Evolutionary conservation across 2,329 filamentous ascomycete species (phyloP).

Genomic region (Fusarium sarcochroum): DNA sequence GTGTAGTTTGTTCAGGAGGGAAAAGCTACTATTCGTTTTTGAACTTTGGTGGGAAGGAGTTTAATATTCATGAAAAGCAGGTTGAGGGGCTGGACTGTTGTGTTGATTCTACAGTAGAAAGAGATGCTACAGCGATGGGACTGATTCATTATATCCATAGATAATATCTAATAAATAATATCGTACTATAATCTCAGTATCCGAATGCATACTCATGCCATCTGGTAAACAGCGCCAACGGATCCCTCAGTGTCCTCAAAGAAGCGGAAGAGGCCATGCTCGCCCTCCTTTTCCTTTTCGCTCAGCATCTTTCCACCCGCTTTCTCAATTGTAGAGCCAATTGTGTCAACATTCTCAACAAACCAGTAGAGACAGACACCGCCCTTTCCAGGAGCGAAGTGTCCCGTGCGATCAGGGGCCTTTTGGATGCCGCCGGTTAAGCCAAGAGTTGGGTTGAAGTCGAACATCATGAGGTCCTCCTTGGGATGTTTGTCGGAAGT

Average conservation of each 20-base stretch:
- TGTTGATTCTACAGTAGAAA: not conserved
- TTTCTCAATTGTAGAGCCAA: constrained; percentile 44
- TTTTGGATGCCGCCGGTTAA: constrained; percentile 50
- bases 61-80: not conserved
- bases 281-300: constrained; percentile 47
- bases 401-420: constrained; percentile 45
- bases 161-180: not conserved
- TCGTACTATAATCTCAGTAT: not conserved
- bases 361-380: constrained; percentile 50
- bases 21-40: not conserved
- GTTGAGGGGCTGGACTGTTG: not conserved
- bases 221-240: constrained; percentile 50
- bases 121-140: not conserved
- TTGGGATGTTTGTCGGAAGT: constrained; percentile 18
- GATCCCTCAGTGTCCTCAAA: constrained; percentile 53
- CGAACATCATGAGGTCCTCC: constrained; percentile 45
- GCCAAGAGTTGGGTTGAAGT: constrained; percentile 49
- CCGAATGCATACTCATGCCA: constrained; percentile 22
- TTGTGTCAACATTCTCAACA: constrained; percentile 50
- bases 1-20: not conserved
- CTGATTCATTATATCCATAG: not conserved
- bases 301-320: constrained; percentile 51
- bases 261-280: constrained; percentile 48
- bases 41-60: not conserved
- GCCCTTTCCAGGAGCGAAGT: constrained; percentile 46